These are phyloP conservation scores for Periconia sp. DNA, from an alignment of 2,329 filamentous ascomycete species.

Conservation along the genomic window DNA sequence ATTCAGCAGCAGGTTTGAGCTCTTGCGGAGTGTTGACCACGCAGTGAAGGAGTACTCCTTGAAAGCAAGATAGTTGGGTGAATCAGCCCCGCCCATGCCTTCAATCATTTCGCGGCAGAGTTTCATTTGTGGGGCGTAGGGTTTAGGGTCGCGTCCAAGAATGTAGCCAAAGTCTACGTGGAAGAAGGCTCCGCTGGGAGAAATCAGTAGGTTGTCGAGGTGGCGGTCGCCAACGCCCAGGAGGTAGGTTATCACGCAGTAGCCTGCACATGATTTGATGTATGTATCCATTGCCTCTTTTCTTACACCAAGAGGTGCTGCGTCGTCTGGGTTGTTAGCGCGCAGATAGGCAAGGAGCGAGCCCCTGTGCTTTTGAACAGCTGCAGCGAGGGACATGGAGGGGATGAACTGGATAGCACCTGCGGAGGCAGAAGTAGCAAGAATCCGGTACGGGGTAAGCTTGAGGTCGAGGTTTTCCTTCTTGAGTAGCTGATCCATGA, in stretches of 20 bases:
- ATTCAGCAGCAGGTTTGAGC: constrained; percentile 89
- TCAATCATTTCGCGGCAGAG: constrained; percentile 98
- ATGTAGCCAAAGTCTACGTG: constrained; percentile 99
- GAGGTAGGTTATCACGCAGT: constrained; percentile 98
- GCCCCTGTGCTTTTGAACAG: constrained; percentile 82
- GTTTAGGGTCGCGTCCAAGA: constrained; percentile 93
- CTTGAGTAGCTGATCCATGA: constrained; percentile 94
- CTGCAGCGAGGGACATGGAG: constrained; percentile 81
- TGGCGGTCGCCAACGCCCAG: constrained; percentile 95
- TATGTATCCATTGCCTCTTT: constrained; percentile 95
- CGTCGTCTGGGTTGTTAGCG: constrained; percentile 85
- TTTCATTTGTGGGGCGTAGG: constrained; percentile 96
- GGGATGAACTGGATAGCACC: constrained; percentile 94
- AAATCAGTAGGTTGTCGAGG: constrained; percentile 90
- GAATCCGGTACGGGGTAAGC: constrained; percentile 92
- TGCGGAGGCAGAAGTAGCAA: constrained; percentile 87
- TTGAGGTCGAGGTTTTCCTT: constrained; percentile 97
- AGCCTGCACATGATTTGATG: constrained; percentile 93
- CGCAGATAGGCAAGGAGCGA: constrained; percentile 81
- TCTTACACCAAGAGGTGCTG: constrained; percentile 81
- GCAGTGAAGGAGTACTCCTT: constrained; percentile 96
- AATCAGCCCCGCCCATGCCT: constrained; percentile 87
- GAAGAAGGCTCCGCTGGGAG: constrained; percentile 93
- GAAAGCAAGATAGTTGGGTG: constrained; percentile 84
- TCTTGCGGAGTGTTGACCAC: constrained; percentile 89